Base-by-base conservation (phyloP, 768 basidiomycete genomes). In the Rickenella mellea region DNA sequence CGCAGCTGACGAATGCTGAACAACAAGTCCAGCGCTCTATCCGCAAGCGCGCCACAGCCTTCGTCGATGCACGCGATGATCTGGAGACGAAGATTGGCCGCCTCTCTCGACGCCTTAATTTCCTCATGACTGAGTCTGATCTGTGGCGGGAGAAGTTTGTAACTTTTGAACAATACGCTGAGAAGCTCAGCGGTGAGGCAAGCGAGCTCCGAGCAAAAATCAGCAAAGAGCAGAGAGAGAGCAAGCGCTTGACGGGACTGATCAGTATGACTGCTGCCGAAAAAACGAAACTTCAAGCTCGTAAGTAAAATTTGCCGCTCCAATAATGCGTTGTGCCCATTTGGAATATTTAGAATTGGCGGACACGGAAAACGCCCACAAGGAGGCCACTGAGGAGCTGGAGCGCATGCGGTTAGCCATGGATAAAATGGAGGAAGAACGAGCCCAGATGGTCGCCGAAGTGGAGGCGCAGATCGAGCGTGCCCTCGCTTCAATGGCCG, bases 141-240 rank as follows among this genome's bases (percentile, higher is more conserved):
- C 63, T 90, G 36, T 94, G 91, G 90, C 71, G 89, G 46, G 84
- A 91, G 62, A 93, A 92, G 56, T 94, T 94, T 52, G 85, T 92
- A 39, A 83, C 85, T 11, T 94, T 96, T 51, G 92, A 96, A 59
- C 81, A 83, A 59, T 92, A 93, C 56, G 91, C 92, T 6, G 91
- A 93, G 66, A 83, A 85, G 55, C 71, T 96, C 24, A 88, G 85
- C 51, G 71, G 69, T 14, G 92, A 96, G 61, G 90, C 91, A 27
- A 77, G 74, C 25, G 88, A 94, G 44, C 66, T 96, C 50, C 72
- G 89, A 49, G 60, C 75, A 22, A 92, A 89, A 68, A 91, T 94
- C 57, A 88, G 87, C 59, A 85, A 83, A 64, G 91, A 94, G 62
- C 86, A 90, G 57, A 70, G 79, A 45, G 91, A 94, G 65, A 87